These are phyloP conservation scores for Penicillium oxalicum DNA, from an alignment of 2,329 filamentous ascomycete genomes.

Conservation along the genomic window DNA sequence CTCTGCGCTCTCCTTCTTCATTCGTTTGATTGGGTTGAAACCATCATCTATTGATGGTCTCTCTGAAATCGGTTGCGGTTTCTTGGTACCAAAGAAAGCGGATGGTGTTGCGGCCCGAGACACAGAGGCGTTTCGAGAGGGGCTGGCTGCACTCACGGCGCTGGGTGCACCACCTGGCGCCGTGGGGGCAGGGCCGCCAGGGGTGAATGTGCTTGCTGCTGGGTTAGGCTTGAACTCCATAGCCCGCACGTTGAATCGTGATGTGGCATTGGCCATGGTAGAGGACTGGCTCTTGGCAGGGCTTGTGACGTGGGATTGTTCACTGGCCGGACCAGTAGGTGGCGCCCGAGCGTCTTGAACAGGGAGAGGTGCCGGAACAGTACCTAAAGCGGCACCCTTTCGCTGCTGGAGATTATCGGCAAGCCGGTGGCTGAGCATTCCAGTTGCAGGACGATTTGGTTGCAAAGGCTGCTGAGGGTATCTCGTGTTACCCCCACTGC, in stretches of 20 bases:
- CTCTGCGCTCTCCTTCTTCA: slow-evolving; percentile 58
- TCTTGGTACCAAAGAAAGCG: slow-evolving; percentile 62
- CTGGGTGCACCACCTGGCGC: slow-evolving; percentile 54
- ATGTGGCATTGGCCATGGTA: slow-evolving; percentile 44
- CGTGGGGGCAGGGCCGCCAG: slow-evolving; percentile 58
- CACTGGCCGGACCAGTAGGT: slow-evolving; percentile 65
- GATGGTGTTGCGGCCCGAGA: slow-evolving; percentile 46
- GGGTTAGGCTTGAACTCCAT: slow-evolving; percentile 81
- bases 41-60: slow-evolving; percentile 49
- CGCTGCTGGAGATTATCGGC: slow-evolving; percentile 49
- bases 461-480: slow-evolving; percentile 41
- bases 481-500: slow-evolving; percentile 33
- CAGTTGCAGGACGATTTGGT: slow-evolving; percentile 37
- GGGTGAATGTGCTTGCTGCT: slow-evolving; percentile 74
- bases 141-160: slow-evolving; percentile 58
- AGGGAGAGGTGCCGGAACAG: slow-evolving; percentile 51
- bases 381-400: slow-evolving; percentile 36
- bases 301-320: slow-evolving; percentile 43
- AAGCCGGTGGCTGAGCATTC: slow-evolving; percentile 47
- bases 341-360: slow-evolving; percentile 63
- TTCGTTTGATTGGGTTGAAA: slow-evolving; percentile 62
- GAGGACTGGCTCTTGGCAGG: slow-evolving; percentile 48
- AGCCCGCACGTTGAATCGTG: slow-evolving; percentile 56
- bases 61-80: slow-evolving; percentile 57
- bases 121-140: slow-evolving; percentile 50